Percentiles rank a stretch among this genome's conserved stretches.
These are phyloP conservation scores for Pleurotus cornucopiae DNA, from an alignment of 768 basidiomycete genomes.

Conservation along the genomic window DNA sequence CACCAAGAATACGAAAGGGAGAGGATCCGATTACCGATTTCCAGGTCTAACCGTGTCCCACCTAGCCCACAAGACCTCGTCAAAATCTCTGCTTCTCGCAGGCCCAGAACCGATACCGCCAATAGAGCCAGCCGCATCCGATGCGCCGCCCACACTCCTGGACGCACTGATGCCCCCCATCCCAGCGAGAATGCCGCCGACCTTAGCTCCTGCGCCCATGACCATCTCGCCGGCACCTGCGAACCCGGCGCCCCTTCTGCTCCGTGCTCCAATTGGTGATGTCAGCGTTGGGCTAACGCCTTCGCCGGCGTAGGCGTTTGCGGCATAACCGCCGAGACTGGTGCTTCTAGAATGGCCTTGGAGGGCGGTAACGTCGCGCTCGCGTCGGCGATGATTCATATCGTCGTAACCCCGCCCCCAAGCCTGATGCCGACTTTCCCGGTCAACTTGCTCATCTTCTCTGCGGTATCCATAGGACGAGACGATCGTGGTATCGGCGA, in stretches of 20 bases:
- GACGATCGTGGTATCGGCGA: not conserved
- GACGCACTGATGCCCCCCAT: constrained; percentile 2
- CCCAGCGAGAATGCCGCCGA: not conserved
- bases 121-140: not conserved
- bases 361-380: not conserved
- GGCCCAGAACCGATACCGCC: constrained; percentile 13
- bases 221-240: not conserved
- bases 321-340: not conserved
- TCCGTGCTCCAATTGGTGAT: not conserved
- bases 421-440: too few species aligned
- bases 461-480: too few species aligned
- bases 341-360: not conserved
- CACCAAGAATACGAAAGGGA: not conserved
- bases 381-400: too few species aligned
- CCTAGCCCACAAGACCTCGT: constrained; percentile 33
- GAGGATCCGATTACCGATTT: constrained; percentile 12
- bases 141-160: not conserved
- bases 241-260: not conserved
- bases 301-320: not conserved
- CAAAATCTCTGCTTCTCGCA: constrained; percentile 18
- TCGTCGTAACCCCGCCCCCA: too few species aligned
- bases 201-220: not conserved
- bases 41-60: constrained; percentile 32
- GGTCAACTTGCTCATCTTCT: too few species aligned
- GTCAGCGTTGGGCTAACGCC: not conserved